Base-by-base conservation (phyloP, 2,329 filamentous ascomycete species). In the Septoria linicola region DNA sequence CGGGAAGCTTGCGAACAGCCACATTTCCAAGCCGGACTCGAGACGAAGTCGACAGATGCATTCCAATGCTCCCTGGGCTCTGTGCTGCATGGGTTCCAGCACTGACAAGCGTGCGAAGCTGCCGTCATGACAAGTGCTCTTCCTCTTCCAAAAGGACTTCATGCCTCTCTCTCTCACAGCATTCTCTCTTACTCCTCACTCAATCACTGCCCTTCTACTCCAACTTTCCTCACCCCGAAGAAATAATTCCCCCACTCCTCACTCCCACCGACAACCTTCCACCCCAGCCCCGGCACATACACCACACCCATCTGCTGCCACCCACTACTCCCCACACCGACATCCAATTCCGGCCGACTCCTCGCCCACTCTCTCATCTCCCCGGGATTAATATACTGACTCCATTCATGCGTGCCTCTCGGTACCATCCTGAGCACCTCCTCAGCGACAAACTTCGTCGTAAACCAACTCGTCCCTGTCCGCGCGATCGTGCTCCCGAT, bases 241-340 rank as follows among this genome's bases (percentile, higher is more conserved):
- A 99, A 97, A 73, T 97, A 99, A 70, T 99, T 99, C 8, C 92
- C 92, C 65, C 89, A 82, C 65, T 82, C 83, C 74, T 97, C 92
- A 63, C 89, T 87, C 2, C 89, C 88, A 19, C 73, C 70, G 3
- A 96, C 84, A 68, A 89, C 82, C 72, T 80, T 90, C 93, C 93
- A 97, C 2, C 93, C 93, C 37, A 96, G 51, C 0, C 89, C 90
- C 0, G 93, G 93, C 48, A 97, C 79, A 74, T 96, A 99, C 41
- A 96, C 78, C 7, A 95, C 89, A 0, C 93, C 93, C 78, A 88
- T 84, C 56, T 85, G 79, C 64, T 74, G 73, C 85, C 85, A 92
- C 1, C 73, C 76, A 75, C 86, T 81, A 57, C 85, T 79, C 63
- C 74, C 75, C 75, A 87, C 82, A 57, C 84, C 17, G 11, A 59